phyloP scores from a whole-genome alignment of 805 yeast genomes.

The Phaffomyces antillensis region DNA sequence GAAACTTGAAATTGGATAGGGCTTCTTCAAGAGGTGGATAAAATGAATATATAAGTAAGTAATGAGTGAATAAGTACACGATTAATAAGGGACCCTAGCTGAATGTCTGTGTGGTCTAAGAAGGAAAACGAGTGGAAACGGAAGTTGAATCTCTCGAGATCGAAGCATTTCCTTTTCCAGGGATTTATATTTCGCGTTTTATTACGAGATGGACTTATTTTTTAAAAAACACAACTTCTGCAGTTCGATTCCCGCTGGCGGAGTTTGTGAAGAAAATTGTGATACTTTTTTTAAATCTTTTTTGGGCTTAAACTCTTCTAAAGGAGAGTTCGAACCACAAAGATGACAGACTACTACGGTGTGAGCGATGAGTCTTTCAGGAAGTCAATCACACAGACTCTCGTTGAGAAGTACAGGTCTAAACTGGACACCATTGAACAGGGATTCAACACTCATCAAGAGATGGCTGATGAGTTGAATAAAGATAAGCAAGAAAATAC shows the following conservation, averaged over 20 bases:
- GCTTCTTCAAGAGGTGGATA: background rate
- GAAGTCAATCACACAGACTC: conserved; percentile 14
- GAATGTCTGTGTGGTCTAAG: too few species aligned
- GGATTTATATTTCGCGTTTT: too few species aligned
- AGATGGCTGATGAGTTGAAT: background rate
- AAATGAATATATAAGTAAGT: too few species aligned
- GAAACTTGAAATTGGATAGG: conserved; percentile 1
- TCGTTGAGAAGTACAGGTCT: conserved; percentile 12
- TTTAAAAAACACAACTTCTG: too few species aligned
- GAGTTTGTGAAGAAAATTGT: background rate
- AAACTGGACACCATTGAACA: conserved; percentile 7
- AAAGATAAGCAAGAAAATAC: background rate
- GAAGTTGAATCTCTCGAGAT: too few species aligned
- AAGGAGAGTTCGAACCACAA: background rate
- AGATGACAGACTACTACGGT: conserved; percentile 12
- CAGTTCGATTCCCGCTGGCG: background rate
- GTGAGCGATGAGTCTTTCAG: conserved; percentile 2
- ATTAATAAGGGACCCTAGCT: too few species aligned
- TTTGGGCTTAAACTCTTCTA: too few species aligned
- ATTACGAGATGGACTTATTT: too few species aligned
- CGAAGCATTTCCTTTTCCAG: too few species aligned
- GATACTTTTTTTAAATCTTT: background rate
- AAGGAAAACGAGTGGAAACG: too few species aligned
- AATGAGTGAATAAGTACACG: too few species aligned
- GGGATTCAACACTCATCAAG: conserved; percentile 4